Conservation (phyloP, 257 asterid genomes). For the Przewalskia tangutica region DNA sequence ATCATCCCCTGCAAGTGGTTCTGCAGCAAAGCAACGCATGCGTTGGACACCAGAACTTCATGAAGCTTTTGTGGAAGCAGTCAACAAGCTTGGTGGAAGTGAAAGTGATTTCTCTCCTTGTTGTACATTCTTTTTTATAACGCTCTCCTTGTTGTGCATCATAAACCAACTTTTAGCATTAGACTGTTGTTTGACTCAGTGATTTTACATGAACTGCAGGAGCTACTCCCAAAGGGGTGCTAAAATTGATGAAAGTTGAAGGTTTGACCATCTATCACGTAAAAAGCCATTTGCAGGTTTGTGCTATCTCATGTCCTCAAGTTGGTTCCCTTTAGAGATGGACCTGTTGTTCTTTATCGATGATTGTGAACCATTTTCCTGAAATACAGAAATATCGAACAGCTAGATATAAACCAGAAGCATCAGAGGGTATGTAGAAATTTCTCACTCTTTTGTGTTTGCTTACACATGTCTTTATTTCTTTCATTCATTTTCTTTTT, state of each 20-base stretch:
- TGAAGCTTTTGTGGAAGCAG: constrained; percentile 82
- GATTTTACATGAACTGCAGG: constrained; percentile 27
- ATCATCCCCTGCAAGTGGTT: constrained; percentile 55
- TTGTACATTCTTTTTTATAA: background rate
- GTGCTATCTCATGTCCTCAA: background rate
- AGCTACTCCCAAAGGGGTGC: constrained; percentile 91
- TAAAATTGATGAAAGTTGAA: constrained; percentile 74
- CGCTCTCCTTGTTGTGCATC: background rate
- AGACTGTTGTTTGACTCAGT: background rate
- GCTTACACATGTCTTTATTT: constrained; percentile 1
- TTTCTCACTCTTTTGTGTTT: background rate
- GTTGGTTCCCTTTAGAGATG: constrained; percentile 4
- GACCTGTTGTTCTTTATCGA: constrained; percentile 8
- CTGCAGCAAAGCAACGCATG: constrained; percentile 75
- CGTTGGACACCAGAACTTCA: constrained; percentile 93
- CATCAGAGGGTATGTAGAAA: constrained; percentile 52
- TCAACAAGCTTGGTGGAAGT: constrained; percentile 89
- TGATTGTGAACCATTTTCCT: constrained; percentile 6
- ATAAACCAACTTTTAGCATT: background rate
- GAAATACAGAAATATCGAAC: constrained; percentile 80
- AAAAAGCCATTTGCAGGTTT: constrained; percentile 86
- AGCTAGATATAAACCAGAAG: constrained; percentile 81
- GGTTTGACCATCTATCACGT: constrained; percentile 82
- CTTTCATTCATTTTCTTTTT: constrained; percentile 1
- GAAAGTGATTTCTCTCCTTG: constrained; percentile 43